Base-by-base conservation (phyloP, 2,329 filamentous ascomycete genomes). In the Ophiostoma populinum region DNA sequence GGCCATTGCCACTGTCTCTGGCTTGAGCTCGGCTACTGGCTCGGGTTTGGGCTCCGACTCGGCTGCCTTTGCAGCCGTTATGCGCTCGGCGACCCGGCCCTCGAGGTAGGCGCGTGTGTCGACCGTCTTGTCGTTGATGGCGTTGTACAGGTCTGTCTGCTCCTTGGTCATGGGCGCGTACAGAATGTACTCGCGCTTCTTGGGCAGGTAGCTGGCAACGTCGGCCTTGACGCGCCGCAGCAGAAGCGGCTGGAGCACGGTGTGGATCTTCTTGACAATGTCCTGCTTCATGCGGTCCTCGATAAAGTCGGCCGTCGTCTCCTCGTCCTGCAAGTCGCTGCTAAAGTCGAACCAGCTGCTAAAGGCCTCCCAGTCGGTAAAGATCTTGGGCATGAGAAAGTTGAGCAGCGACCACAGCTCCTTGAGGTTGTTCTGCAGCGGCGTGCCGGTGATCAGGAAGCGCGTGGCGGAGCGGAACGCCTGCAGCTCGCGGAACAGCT, bases 321-420 rank as follows among this genome's bases (percentile, higher is more conserved):
- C 67, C 44, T 86, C 82, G 40, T 95, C 82, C 37, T 92, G 73
- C 2, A 98, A 64, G 7, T 85, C 86, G 0, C 81, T 90, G 0
- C 81, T 90, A 47, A 98, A 98, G 52, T 98, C 87, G 42, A 98
- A 98, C 86, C 87, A 95, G 2, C 75, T 75, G 49, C 94, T 82
- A 39, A 98, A 98, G 0, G 81, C 83, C 31, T 92, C 82, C 53
- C 92, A 76, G 47, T 93, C 81, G 30, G 86, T 83, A 47, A 98
- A 98, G 21, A 94, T 86, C 25, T 80, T 80, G 0, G 87, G 90
- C 32, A 95, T 67, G 0, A 98, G 61, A 47, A 98, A 98, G 49
- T 98, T 86, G 0, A 98, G 65, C 1, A 98, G 56, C 0, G 87
- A 93, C 90, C 90, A 98, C 0, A 98, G 58, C 48, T 98, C 90